Evolutionary conservation across 2,329 filamentous ascomycete genomes (phyloP).

Genomic region (Hirsutella minnesotensis): DNA sequence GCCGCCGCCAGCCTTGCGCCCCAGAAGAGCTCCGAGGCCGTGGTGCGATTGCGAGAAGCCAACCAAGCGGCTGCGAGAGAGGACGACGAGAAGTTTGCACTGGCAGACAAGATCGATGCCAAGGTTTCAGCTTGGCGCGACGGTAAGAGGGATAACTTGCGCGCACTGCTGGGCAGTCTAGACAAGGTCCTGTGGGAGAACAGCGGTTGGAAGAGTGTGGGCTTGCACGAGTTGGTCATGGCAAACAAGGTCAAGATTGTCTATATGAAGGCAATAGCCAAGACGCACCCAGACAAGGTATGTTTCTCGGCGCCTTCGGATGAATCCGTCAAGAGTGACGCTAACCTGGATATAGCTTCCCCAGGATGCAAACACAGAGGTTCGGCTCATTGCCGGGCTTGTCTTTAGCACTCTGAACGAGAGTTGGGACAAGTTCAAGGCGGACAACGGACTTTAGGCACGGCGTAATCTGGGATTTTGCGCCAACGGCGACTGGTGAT

Average conservation of each 20-base stretch:
- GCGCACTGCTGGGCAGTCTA: conserved; percentile 75
- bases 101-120: conserved; percentile 76
- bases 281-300: conserved; percentile 98
- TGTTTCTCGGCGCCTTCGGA: conserved; percentile 13
- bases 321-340: not conserved
- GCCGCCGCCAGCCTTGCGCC: conserved; percentile 25
- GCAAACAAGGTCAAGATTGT: conserved; percentile 91
- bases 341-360: conserved; percentile 34
- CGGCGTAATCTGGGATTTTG: not conserved
- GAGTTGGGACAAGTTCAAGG: conserved; percentile 63
- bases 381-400: conserved; percentile 50
- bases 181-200: conserved; percentile 85
- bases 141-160: conserved; percentile 84
- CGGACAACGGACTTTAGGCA: conserved; percentile 49
- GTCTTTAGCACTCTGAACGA: conserved; percentile 61
- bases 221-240: conserved; percentile 84
- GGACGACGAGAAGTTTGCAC: conserved; percentile 85
- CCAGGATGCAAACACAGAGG: conserved; percentile 52
- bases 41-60: conserved; percentile 68
- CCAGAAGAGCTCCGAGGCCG: conserved; percentile 57
- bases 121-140: conserved; percentile 71
- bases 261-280: conserved; percentile 98
- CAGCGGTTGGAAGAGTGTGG: conserved; percentile 93
- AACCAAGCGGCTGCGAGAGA: conserved; percentile 76
- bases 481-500: not conserved